A percentile compares a stretch with the other conserved stretches of the same genome.
Evolutionary conservation across 805 yeast genomes (phyloP).

Genomic region (Zygotorulaspora chibaensis): DNA sequence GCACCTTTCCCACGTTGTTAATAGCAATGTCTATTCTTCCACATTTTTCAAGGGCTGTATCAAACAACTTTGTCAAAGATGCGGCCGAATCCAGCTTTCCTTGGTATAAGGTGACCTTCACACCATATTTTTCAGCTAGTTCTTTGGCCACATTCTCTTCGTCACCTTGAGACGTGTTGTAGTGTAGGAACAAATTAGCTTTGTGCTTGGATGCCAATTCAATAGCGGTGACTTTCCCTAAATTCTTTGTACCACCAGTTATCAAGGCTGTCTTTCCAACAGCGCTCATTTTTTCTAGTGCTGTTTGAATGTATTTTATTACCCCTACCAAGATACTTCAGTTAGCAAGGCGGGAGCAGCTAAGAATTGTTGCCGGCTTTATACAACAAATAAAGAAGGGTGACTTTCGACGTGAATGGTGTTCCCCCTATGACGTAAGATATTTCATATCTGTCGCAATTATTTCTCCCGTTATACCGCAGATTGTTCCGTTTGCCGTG

Average conservation of each 20-base stretch:
- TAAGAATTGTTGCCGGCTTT: too few species aligned
- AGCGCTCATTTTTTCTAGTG: conserved; percentile 21
- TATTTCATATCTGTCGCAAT: too few species aligned
- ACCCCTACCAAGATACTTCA: too few species aligned
- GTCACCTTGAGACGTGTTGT: conserved; percentile 44
- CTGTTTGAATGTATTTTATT: too few species aligned
- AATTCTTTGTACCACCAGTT: conserved; percentile 60
- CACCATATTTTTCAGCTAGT: conserved; percentile 35
- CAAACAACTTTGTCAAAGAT: conserved; percentile 44
- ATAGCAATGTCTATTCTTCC: conserved; percentile 60
- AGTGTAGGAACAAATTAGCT: conserved; percentile 50
- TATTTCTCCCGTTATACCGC: too few species aligned
- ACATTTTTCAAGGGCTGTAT: conserved; percentile 40
- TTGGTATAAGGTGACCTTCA: conserved; percentile 42
- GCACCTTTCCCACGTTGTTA: conserved; percentile 62
- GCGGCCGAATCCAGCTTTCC: conserved; percentile 42
- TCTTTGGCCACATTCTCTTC: conserved; percentile 37
- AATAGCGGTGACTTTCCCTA: conserved; percentile 50
- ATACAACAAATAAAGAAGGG: too few species aligned
- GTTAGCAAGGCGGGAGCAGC: too few species aligned
- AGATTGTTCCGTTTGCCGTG: too few species aligned
- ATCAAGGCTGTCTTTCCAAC: conserved; percentile 50
- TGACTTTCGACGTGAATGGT: too few species aligned
- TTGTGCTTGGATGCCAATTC: conserved; percentile 52
- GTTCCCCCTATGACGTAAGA: too few species aligned